phyloP scores from a whole-genome alignment of 2,329 filamentous ascomycete genomes.

The Diaporthe helianthi region DNA sequence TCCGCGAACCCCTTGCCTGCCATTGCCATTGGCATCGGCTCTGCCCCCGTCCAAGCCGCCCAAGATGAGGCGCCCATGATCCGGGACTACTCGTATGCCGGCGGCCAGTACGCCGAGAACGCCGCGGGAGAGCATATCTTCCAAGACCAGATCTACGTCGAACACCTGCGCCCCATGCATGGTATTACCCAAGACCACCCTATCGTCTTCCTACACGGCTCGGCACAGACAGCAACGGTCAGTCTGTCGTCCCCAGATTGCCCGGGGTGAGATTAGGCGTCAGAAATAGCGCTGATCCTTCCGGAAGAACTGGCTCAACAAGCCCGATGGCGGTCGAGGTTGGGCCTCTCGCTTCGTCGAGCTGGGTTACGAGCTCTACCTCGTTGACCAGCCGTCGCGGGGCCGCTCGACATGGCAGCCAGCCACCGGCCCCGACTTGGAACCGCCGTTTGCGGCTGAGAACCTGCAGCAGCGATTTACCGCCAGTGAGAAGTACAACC shows the following conservation, averaged over 20 bases:
- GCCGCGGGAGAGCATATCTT: slow-evolving; percentile 18
- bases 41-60: neutral
- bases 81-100: slow-evolving; percentile 16
- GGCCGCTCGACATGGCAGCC: slow-evolving; percentile 53
- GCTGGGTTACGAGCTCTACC: slow-evolving; percentile 55
- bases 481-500: slow-evolving; percentile 42
- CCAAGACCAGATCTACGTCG: slow-evolving; percentile 60
- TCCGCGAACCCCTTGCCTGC: slow-evolving; percentile 4
- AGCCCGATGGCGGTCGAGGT: slow-evolving; percentile 53
- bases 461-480: slow-evolving; percentile 49
- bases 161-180: slow-evolving; percentile 49
- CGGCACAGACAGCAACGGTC: slow-evolving; percentile 50
- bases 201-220: slow-evolving; percentile 53
- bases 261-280: slow-evolving; percentile 3
- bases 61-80: slow-evolving; percentile 26
- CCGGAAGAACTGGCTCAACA: slow-evolving; percentile 48
- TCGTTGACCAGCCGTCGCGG: slow-evolving; percentile 54
- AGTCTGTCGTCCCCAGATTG: slow-evolving; percentile 35
- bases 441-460: slow-evolving; percentile 43
- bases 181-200: slow-evolving; percentile 42
- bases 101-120: slow-evolving; percentile 24
- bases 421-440: slow-evolving; percentile 38
- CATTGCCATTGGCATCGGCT: neutral
- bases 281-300: neutral
- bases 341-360: slow-evolving; percentile 57